phyloP scores from a whole-genome alignment of 176 grass and related monocot genomes.

The Luzula sylvatica region DNA sequence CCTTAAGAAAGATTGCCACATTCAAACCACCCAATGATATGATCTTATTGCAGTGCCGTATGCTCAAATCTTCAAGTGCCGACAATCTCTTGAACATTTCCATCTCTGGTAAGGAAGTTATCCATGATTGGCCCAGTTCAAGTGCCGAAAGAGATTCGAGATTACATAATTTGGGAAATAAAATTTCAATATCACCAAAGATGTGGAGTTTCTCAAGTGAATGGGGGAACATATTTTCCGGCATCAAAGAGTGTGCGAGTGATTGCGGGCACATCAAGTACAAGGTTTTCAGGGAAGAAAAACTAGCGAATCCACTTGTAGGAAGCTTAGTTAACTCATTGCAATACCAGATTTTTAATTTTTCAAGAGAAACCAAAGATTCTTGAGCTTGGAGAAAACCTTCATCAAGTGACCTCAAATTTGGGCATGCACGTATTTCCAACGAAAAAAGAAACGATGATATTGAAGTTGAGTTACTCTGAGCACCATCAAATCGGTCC shows the following conservation, averaged over 20 bases:
- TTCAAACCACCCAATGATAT: no score
- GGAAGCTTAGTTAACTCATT: neutral
- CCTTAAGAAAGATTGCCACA: no score
- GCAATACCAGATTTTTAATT: neutral
- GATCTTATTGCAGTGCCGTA: no score
- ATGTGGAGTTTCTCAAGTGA: neutral
- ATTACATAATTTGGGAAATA: neutral
- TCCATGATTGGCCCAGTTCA: neutral
- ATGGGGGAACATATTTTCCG: neutral
- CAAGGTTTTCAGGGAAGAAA: slow-evolving; percentile 1
- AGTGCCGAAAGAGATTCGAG: neutral
- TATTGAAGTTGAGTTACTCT: neutral
- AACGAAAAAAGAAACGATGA: neutral
- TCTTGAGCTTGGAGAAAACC: neutral
- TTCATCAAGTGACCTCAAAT: neutral
- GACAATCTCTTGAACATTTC: neutral
- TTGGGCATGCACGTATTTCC: neutral
- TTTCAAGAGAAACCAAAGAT: slow-evolving; percentile 4
- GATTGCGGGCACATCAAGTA: neutral
- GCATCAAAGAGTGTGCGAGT: neutral
- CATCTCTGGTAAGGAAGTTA: neutral
- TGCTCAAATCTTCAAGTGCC: no score
- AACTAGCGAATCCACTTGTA: neutral
- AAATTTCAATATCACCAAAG: neutral
- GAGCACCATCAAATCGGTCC: neutral